phyloP scores from a whole-genome alignment of 768 basidiomycete species.

The Ramaria sp. region DNA sequence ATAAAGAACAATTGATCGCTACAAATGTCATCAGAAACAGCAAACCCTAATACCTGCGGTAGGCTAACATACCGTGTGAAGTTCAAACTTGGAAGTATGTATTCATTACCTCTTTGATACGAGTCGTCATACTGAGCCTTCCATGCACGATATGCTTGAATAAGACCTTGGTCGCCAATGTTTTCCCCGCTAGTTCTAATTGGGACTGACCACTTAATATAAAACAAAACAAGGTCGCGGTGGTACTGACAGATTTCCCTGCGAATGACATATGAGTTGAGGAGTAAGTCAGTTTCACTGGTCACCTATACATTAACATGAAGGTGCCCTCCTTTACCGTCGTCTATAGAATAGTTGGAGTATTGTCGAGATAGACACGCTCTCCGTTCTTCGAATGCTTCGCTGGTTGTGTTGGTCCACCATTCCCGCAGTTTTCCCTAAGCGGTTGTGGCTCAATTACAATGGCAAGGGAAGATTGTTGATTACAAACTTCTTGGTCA shows the following conservation, averaged over 20 bases:
- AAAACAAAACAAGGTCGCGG: neutral
- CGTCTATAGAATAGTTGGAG: slow-evolving; percentile 78
- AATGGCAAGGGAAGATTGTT: no score
- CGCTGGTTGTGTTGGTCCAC: slow-evolving; percentile 86
- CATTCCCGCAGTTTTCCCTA: slow-evolving; percentile 77
- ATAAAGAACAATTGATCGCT: slow-evolving; percentile 89
- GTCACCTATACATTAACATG: slow-evolving; percentile 63
- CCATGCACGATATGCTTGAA: slow-evolving; percentile 91
- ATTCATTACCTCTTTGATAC: slow-evolving; percentile 47
- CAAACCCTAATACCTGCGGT: neutral
- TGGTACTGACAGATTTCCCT: slow-evolving; percentile 66
- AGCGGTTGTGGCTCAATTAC: no score
- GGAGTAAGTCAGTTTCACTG: slow-evolving; percentile 8
- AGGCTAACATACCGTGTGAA: slow-evolving; percentile 50
- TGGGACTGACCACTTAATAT: slow-evolving; percentile 8
- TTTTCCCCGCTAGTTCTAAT: slow-evolving; percentile 82
- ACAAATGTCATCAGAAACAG: neutral
- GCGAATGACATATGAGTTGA: neutral
- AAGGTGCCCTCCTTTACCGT: slow-evolving; percentile 73
- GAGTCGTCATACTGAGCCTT: slow-evolving; percentile 60
- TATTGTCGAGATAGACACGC: slow-evolving; percentile 89
- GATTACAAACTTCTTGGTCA: slow-evolving; percentile 44
- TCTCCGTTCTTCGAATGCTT: slow-evolving; percentile 72
- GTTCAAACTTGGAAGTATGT: slow-evolving; percentile 69
- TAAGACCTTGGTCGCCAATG: slow-evolving; percentile 76